Percentiles rank a stretch among this genome's conserved stretches.
Conservation (phyloP, 768 basidiomycete species). For the Cubamyces sp. region DNA sequence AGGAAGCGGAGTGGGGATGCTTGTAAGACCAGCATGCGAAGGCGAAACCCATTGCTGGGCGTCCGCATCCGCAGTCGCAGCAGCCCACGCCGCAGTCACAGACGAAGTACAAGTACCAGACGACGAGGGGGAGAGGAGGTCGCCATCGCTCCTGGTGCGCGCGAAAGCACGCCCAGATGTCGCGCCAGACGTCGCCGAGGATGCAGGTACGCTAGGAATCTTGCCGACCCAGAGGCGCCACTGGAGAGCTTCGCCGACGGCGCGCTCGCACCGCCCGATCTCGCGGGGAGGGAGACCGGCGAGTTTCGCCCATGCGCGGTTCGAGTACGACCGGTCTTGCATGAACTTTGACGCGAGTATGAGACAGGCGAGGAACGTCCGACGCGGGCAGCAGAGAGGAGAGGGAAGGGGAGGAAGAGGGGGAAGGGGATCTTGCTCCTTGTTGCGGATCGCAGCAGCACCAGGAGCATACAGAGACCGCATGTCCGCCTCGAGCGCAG, state of each 20-base stretch:
- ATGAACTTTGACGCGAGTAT: conserved; percentile 92
- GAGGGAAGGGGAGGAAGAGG: conserved; percentile 56
- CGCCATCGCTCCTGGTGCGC: conserved; percentile 31
- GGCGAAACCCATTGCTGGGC: neutral
- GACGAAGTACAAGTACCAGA: conserved; percentile 12
- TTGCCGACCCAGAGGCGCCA: conserved; percentile 97
- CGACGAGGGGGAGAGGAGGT: conserved; percentile 9
- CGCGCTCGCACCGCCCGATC: conserved; percentile 87
- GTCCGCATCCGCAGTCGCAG: conserved; percentile 21
- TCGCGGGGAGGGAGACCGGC: conserved; percentile 86
- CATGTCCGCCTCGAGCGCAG: neutral
- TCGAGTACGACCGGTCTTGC: conserved; percentile 93
- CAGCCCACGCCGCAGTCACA: conserved; percentile 23
- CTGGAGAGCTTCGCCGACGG: conserved; percentile 81
- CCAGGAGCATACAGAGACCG: neutral
- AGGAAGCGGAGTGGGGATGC: conserved; percentile 17
- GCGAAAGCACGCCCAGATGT: conserved; percentile 18
- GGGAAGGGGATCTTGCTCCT: conserved; percentile 27
- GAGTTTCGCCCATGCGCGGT: conserved; percentile 92
- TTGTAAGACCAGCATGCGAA: neutral
- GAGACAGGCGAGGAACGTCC: conserved; percentile 85
- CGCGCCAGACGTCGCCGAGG: conserved; percentile 12
- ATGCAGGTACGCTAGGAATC: conserved; percentile 36
- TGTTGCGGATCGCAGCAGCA: neutral
- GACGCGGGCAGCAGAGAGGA: conserved; percentile 84